Percentiles rank a stretch among this genome's conserved stretches.
Evolutionary conservation across 2,329 filamentous ascomycete genomes (phyloP).

Genomic region (Ceratocystis variospora): DNA sequence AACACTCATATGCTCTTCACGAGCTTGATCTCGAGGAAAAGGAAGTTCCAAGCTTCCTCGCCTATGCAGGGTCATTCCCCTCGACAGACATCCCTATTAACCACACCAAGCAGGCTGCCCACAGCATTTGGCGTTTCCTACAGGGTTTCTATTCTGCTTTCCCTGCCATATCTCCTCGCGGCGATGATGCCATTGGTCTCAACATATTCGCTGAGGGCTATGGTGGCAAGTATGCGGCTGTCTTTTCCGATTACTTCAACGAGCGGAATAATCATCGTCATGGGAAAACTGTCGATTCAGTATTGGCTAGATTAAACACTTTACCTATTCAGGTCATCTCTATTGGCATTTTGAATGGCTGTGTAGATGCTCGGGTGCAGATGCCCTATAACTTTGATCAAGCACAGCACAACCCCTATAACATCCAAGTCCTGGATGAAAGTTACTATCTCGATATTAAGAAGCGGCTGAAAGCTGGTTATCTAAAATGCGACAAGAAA

Average conservation of each 20-base stretch:
- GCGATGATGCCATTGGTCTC: slow-evolving; percentile 24
- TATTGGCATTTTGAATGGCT: slow-evolving; percentile 58
- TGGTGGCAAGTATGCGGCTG: slow-evolving; percentile 55
- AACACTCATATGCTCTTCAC: slow-evolving; percentile 24
- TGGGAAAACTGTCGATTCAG: too few species aligned
- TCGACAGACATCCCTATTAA: slow-evolving; percentile 33
- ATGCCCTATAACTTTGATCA: slow-evolving; percentile 42
- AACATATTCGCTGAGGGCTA: slow-evolving; percentile 58
- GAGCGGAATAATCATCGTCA: slow-evolving; percentile 43
- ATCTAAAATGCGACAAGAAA: not conserved
- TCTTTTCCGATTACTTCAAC: slow-evolving; percentile 46
- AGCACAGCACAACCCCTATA: slow-evolving; percentile 52
- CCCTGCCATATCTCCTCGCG: slow-evolving; percentile 35
- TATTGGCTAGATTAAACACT: not conserved
- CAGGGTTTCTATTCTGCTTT: slow-evolving; percentile 47
- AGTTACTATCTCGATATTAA: not conserved
- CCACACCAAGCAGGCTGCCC: slow-evolving; percentile 42
- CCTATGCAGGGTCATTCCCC: slow-evolving; percentile 16
- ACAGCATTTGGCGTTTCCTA: slow-evolving; percentile 50
- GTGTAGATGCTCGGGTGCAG: slow-evolving; percentile 52
- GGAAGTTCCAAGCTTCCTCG: slow-evolving; percentile 23
- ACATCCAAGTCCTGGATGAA: slow-evolving; percentile 39
- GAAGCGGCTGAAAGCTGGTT: slow-evolving; percentile 22
- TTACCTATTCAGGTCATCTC: slow-evolving; percentile 38
- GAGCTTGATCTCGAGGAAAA: slow-evolving; percentile 29